Evolutionary conservation across 176 grass and related monocot genomes (phyloP).

Genomic region (Triticum dicoccoides): DNA sequence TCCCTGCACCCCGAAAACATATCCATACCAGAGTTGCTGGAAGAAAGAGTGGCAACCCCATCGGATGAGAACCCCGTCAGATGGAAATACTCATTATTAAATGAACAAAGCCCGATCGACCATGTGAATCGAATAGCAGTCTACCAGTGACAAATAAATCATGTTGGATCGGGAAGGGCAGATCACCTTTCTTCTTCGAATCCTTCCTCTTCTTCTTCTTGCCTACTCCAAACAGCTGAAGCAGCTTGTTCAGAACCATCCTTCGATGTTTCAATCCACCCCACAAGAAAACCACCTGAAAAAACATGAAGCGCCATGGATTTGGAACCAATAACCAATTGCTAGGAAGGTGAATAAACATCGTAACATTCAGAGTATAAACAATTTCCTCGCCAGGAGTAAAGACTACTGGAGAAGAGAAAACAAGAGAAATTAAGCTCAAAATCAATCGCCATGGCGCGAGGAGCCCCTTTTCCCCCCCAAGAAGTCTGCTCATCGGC

Average conservation of each 20-base stretch:
- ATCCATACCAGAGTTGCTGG: not conserved
- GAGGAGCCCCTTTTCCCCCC: not conserved
- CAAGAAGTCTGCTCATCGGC: not conserved
- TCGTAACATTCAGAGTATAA: not conserved
- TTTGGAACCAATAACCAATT: not conserved
- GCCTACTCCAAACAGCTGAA: conserved; percentile 37
- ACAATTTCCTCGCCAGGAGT: not conserved
- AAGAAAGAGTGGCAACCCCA: not conserved
- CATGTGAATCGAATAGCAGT: not conserved
- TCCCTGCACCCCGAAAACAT: not conserved
- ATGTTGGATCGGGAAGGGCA: not conserved
- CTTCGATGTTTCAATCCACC: not conserved
- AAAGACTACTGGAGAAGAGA: not conserved
- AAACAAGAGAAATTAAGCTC: not conserved
- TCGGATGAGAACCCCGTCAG: not conserved
- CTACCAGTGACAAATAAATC: not conserved
- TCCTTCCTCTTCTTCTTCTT: conserved; percentile 39
- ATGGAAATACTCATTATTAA: not conserved
- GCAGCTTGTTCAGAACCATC: conserved; percentile 46
- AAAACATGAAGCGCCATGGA: not conserved
- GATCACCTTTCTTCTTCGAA: conserved; percentile 50
- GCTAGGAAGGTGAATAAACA: not conserved
- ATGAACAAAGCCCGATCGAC: not conserved
- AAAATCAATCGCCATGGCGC: too few relatives aligned
- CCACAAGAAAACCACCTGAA: not conserved